These are phyloP conservation scores for Paraphoma chrysanthemicola DNA, from an alignment of 2,329 filamentous ascomycete species.

Conservation along the genomic window DNA sequence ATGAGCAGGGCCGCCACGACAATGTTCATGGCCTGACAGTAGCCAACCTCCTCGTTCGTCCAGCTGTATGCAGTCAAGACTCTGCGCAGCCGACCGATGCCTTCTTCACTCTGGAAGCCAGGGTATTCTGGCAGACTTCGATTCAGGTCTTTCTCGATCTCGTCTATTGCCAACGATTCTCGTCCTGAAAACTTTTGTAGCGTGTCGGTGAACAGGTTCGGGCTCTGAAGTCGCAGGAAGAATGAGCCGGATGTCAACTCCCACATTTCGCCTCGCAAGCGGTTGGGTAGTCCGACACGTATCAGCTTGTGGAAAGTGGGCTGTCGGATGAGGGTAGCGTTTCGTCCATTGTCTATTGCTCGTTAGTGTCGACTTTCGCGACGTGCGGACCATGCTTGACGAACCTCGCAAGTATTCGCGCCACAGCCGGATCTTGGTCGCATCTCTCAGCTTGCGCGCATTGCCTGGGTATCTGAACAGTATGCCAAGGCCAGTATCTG, in stretches of 20 bases:
- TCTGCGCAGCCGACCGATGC: slow-evolving; percentile 85
- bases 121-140: slow-evolving; percentile 96
- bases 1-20: slow-evolving; percentile 97
- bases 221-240: slow-evolving; percentile 85
- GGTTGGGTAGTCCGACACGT: slow-evolving; percentile 90
- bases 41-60: slow-evolving; percentile 93
- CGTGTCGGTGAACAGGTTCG: slow-evolving; percentile 83
- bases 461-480: slow-evolving; percentile 95
- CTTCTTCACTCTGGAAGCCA: slow-evolving; percentile 94
- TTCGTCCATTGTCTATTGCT: slow-evolving; percentile 80
- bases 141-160: slow-evolving; percentile 98
- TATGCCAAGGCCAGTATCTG: slow-evolving; percentile 94
- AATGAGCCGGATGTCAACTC: slow-evolving; percentile 92
- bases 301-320: slow-evolving; percentile 98
- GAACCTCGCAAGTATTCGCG: slow-evolving; percentile 83
- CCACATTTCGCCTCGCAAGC: slow-evolving; percentile 93
- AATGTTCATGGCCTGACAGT: slow-evolving; percentile 99
- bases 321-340: slow-evolving; percentile 89
- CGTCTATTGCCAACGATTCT: slow-evolving; percentile 94
- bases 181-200: slow-evolving; percentile 81
- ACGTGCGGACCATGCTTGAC: slow-evolving; percentile 15
- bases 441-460: slow-evolving; percentile 88
- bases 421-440: slow-evolving; percentile 98
- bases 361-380: slow-evolving; percentile 16
- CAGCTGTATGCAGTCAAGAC: slow-evolving; percentile 98